Percentiles rank a stretch among this genome's conserved stretches.
Evolutionary conservation across 345 rosid species (phyloP).

Genomic region (Mallotus nudiflorus): DNA sequence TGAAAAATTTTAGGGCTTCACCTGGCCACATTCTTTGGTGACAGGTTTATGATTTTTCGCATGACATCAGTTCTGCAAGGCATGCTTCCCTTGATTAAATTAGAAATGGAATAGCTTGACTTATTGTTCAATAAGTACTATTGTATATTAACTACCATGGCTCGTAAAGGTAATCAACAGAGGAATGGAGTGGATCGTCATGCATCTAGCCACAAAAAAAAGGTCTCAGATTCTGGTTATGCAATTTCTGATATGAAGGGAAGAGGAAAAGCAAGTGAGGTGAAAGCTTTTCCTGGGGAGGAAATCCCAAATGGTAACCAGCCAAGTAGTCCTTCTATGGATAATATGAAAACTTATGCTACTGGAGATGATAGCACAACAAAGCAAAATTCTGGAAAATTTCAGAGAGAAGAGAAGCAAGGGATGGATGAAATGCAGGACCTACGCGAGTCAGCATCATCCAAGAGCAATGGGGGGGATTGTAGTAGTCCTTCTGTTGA

Average conservation of each 20-base stretch:
- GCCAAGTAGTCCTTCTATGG: constrained; percentile 27
- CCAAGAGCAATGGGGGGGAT: constrained; percentile 29
- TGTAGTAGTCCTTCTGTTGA: constrained; percentile 34
- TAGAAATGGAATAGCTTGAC: constrained; percentile 27
- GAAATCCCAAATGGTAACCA: constrained; percentile 45
- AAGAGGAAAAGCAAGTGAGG: constrained; percentile 43
- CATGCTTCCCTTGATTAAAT: neutral
- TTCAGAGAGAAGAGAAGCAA: constrained; percentile 38
- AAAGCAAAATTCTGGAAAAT: constrained; percentile 31
- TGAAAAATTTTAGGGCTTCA: neutral
- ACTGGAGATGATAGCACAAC: constrained; percentile 34
- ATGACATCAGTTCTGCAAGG: neutral
- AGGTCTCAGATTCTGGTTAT: constrained; percentile 42
- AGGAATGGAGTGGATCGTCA: constrained; percentile 67
- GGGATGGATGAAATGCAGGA: constrained; percentile 33
- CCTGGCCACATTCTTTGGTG: constrained; percentile 14
- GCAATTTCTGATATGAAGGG: constrained; percentile 37
- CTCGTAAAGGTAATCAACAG: constrained; percentile 81
- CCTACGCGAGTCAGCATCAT: constrained; percentile 35
- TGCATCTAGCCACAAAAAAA: constrained; percentile 48
- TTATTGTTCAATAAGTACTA: constrained; percentile 10
- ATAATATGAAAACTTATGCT: constrained; percentile 17
- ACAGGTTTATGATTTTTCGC: constrained; percentile 27
- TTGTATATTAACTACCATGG: constrained; percentile 44
- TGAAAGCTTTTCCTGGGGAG: constrained; percentile 46